These are phyloP conservation scores for Monosporozyma siamensis DNA, from an alignment of 805 yeast genomes.

Conservation along the genomic window DNA sequence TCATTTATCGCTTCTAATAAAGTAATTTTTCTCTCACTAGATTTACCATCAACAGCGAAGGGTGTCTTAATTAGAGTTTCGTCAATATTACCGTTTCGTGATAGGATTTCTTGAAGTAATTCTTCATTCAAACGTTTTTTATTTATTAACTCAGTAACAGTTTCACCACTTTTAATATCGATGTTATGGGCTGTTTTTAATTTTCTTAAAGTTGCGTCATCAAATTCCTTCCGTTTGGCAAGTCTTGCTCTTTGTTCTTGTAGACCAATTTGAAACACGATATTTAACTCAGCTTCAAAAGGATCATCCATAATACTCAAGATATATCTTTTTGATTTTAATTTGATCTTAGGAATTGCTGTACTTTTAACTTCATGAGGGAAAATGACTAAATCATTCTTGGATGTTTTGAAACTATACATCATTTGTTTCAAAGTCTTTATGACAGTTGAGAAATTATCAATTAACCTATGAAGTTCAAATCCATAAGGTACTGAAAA, in stretches of 20 bases:
- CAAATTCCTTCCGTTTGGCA: constrained; percentile 39
- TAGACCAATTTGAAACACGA: constrained; percentile 55
- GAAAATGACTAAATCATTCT: constrained; percentile 30
- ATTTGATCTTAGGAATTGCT: constrained; percentile 48
- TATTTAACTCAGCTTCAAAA: constrained; percentile 65
- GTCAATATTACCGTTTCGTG: neutral
- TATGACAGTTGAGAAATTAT: constrained; percentile 56
- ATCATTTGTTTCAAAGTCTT: constrained; percentile 58
- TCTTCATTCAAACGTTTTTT: constrained; percentile 1
- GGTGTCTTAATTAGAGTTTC: constrained; percentile 5
- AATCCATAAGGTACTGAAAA: constrained; percentile 64
- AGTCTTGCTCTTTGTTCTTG: constrained; percentile 56
- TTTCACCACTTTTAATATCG: constrained; percentile 1
- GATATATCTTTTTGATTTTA: constrained; percentile 48
- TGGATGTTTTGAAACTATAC: constrained; percentile 38
- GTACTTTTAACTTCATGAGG: constrained; percentile 33
- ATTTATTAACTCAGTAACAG: constrained; percentile 7
- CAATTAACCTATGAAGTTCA: constrained; percentile 69
- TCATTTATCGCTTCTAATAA: constrained; percentile 7
- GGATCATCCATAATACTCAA: constrained; percentile 81
- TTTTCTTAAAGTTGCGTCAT: constrained; percentile 15
- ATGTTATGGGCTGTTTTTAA: constrained; percentile 1
- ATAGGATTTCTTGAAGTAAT: neutral
- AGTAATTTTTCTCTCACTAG: neutral
- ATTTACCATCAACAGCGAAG: constrained; percentile 6